phyloP scores from a whole-genome alignment of 257 asterid genomes.

The Cynanchum wilfordii region DNA sequence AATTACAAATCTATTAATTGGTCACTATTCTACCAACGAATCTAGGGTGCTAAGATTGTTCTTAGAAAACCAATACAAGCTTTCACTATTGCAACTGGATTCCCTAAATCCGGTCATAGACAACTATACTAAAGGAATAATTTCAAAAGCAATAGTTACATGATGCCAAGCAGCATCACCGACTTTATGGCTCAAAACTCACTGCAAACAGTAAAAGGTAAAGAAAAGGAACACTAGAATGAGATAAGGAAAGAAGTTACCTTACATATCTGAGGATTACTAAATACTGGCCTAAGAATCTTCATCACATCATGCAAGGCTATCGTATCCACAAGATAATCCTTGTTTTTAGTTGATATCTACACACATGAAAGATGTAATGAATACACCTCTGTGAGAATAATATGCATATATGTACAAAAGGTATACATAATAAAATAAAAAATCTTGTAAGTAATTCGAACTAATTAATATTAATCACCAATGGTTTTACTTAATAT shows the following conservation, averaged over 20 bases:
- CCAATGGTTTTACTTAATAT: neutral
- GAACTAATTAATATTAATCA: neutral
- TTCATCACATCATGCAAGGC: conserved; percentile 75
- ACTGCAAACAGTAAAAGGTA: conserved; percentile 1
- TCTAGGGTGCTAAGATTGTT: neutral
- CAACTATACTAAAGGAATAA: neutral
- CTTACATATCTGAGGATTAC: conserved; percentile 84
- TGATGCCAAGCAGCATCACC: neutral
- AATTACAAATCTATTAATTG: neutral
- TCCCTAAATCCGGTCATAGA: neutral
- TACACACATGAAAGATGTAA: conserved; percentile 17
- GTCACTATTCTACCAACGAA: neutral
- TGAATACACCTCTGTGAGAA: neutral
- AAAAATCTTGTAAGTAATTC: neutral
- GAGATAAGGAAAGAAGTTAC: conserved; percentile 28
- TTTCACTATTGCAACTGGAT: neutral
- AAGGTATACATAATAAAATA: neutral
- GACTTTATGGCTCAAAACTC: neutral
- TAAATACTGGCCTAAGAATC: conserved; percentile 72
- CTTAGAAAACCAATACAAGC: neutral
- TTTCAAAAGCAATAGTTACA: neutral
- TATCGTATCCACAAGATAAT: conserved; percentile 79
- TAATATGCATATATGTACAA: neutral
- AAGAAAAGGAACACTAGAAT: neutral
- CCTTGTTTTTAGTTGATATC: conserved; percentile 68